Evolutionary conservation across 2,329 filamentous ascomycete species (phyloP).

Genomic region (Xylaria multiplex): DNA sequence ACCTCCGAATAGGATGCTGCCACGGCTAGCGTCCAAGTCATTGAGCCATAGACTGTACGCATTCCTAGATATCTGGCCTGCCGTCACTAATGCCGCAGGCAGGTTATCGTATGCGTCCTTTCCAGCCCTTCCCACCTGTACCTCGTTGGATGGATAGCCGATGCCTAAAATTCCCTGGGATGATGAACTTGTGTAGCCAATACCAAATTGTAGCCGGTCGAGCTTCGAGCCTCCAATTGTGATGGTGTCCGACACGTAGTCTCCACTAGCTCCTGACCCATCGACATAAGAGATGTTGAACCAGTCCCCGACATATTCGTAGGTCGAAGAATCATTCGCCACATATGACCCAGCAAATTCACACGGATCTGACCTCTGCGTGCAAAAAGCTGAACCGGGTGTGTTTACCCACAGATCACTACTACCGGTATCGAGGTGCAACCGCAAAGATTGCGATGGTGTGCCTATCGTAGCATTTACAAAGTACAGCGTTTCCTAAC

Average conservation of each 20-base stretch:
- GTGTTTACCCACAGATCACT: slow-evolving; percentile 79
- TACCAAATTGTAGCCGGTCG: slow-evolving; percentile 73
- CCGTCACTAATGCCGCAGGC: slow-evolving; percentile 70
- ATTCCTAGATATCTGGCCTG: slow-evolving; percentile 70
- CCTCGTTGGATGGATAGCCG: slow-evolving; percentile 83
- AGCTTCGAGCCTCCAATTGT: slow-evolving; percentile 65
- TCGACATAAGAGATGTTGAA: slow-evolving; percentile 94
- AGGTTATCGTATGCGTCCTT: slow-evolving; percentile 72
- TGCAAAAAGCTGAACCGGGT: slow-evolving; percentile 68
- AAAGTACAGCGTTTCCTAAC: slow-evolving; percentile 70
- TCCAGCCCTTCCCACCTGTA: slow-evolving; percentile 69
- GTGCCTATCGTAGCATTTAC: slow-evolving; percentile 72
- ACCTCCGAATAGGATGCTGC: slow-evolving; percentile 79
- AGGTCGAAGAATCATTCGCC: slow-evolving; percentile 79
- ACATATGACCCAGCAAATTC: slow-evolving; percentile 71
- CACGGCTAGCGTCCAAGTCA: slow-evolving; percentile 72
- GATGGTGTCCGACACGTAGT: slow-evolving; percentile 82
- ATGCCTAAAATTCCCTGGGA: slow-evolving; percentile 84
- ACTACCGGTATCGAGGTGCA: slow-evolving; percentile 75
- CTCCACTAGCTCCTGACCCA: slow-evolving; percentile 78
- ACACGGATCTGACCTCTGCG: slow-evolving; percentile 61
- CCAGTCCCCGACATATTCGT: slow-evolving; percentile 74
- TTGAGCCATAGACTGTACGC: slow-evolving; percentile 82
- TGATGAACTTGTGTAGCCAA: slow-evolving; percentile 72
- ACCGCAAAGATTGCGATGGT: slow-evolving; percentile 64